Evolutionary conservation across 495 filamentous ascomycete species (phyloP).

Genomic region (Astrocystis sublimbata): DNA sequence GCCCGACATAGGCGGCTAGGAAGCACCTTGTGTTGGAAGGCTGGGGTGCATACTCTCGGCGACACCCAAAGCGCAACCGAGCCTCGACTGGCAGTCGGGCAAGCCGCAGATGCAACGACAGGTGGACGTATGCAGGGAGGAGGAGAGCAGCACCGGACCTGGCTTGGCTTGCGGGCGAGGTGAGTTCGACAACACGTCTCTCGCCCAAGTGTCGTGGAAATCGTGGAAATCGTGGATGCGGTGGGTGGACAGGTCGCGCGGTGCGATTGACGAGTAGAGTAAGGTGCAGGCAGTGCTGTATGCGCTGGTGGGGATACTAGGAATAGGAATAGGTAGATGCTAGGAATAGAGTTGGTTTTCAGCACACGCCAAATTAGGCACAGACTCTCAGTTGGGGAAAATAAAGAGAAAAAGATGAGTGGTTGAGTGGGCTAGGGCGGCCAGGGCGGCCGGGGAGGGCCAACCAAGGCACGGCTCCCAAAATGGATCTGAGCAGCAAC

Average conservation of each 20-base stretch:
- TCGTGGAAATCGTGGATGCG: too few relatives aligned
- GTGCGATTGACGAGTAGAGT: slow-evolving; percentile 1
- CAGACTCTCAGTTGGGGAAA: slow-evolving; percentile 15
- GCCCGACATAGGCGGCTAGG: neutral
- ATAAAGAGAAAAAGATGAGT: slow-evolving; percentile 13
- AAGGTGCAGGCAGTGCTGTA: slow-evolving; percentile 4
- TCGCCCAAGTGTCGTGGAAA: too few relatives aligned
- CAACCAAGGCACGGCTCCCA: slow-evolving; percentile 9
- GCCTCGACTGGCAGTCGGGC: neutral
- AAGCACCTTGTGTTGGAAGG: neutral
- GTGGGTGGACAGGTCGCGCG: neutral
- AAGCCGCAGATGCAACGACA: neutral
- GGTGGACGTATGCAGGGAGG: neutral
- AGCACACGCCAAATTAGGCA: slow-evolving; percentile 21
- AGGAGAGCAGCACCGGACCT: too few relatives aligned
- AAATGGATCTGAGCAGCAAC: too few relatives aligned
- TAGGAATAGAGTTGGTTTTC: slow-evolving; percentile 17
- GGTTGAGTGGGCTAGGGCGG: slow-evolving; percentile 3
- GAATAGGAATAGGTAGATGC: slow-evolving; percentile 7
- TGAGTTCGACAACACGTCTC: neutral
- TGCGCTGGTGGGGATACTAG: slow-evolving; percentile 4
- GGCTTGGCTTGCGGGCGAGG: neutral
- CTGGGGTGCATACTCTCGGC: neutral
- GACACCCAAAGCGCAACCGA: neutral
- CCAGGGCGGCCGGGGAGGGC: too few relatives aligned